A percentile compares a stretch with the other conserved stretches of the same genome.
Conservation (phyloP, 1,284 basidiomycete genomes). For the Afroboletus lepidellus region DNA sequence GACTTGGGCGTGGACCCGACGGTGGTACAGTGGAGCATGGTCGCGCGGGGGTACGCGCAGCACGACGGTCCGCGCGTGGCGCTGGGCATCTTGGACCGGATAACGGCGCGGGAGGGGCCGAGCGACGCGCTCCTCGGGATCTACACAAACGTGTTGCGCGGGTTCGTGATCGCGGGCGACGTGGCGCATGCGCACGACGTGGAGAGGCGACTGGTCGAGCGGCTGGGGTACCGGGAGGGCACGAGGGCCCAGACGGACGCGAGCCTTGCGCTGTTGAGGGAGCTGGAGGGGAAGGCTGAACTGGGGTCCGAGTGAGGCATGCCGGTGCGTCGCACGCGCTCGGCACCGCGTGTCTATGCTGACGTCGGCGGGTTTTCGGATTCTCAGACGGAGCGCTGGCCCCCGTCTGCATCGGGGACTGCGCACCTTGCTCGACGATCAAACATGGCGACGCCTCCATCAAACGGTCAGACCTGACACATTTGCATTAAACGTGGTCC, state of each 20-base stretch:
- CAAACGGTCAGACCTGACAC: no score
- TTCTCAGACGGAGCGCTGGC: neutral
- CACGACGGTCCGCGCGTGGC: slow-evolving; percentile 19
- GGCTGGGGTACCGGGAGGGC: slow-evolving; percentile 22
- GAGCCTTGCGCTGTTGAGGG: slow-evolving; percentile 21
- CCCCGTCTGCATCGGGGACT: neutral
- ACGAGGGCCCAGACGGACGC: slow-evolving; percentile 24
- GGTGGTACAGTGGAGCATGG: slow-evolving; percentile 27
- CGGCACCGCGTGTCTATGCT: neutral
- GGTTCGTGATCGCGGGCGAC: slow-evolving; percentile 26
- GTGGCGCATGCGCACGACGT: slow-evolving; percentile 26
- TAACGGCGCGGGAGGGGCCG: slow-evolving; percentile 8
- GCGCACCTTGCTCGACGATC: no score
- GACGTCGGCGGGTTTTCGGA: neutral
- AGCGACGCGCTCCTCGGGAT: slow-evolving; percentile 15
- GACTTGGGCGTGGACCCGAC: slow-evolving; percentile 28
- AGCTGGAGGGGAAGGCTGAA: slow-evolving; percentile 13
- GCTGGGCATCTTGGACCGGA: slow-evolving; percentile 25
- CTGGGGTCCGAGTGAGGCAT: no score
- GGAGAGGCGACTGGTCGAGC: slow-evolving; percentile 23
- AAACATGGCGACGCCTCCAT: no score
- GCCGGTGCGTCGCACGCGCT: neutral
- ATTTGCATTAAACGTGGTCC: neutral
- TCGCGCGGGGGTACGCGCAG: slow-evolving; percentile 19
- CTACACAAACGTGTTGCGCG: slow-evolving; percentile 34